A percentile compares a stretch with the other conserved stretches of the same genome.
Conservation (phyloP, 176 grass and related monocot genomes). For the Themeda triandra region DNA sequence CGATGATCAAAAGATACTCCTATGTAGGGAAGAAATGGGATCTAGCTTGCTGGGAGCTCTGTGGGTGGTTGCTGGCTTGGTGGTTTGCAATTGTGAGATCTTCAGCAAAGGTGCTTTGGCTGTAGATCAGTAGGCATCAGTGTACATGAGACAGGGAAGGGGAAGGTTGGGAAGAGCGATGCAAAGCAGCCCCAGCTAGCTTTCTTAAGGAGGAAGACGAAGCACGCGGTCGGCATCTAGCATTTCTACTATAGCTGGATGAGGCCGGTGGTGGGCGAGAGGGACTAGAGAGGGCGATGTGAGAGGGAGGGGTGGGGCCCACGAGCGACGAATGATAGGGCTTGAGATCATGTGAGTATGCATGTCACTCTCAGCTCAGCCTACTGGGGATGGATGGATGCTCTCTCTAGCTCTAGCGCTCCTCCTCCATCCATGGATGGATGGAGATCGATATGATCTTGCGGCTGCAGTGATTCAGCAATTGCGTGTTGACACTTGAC, state of each 20-base stretch:
- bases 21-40: neutral
- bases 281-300: neutral
- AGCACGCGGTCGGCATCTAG: conserved; percentile 31
- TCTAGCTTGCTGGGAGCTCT: neutral
- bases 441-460: neutral
- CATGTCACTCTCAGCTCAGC: conserved; percentile 56
- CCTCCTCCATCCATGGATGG: conserved; percentile 5
- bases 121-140: conserved; percentile 22
- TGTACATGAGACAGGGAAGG: conserved; percentile 15
- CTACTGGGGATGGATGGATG: neutral
- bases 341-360: conserved; percentile 67
- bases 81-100: conserved; percentile 18
- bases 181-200: neutral
- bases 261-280: neutral
- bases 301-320: conserved; percentile 24
- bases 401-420: neutral
- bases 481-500: conserved; percentile 21
- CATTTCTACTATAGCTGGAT: conserved; percentile 19
- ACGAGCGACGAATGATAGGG: conserved; percentile 40
- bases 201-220: conserved; percentile 41
- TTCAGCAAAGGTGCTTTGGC: conserved; percentile 22
- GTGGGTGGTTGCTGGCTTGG: neutral
- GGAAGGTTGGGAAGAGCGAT: neutral
- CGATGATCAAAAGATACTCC: conserved; percentile 15
- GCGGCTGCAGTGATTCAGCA: neutral